Conservation (phyloP, 345 rosid species). For the Bruguiera sexangula region DNA sequence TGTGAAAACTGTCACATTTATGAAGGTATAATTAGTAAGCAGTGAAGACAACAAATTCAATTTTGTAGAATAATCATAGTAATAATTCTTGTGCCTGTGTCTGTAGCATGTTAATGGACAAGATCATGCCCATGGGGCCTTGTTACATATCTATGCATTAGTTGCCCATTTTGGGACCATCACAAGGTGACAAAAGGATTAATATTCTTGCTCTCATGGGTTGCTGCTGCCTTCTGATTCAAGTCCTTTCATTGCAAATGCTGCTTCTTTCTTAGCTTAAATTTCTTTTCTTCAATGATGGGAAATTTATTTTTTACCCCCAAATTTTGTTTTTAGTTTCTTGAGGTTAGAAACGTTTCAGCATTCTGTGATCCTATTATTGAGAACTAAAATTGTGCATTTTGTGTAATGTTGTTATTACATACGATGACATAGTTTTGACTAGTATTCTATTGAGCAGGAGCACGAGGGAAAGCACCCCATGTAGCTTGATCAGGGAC, state of each 20-base stretch:
- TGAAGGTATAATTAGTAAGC: not conserved
- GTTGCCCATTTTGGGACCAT: constrained; percentile 14
- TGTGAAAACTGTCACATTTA: too few species aligned
- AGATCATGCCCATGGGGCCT: constrained; percentile 31
- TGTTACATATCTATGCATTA: constrained; percentile 14
- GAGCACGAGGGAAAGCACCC: constrained; percentile 56
- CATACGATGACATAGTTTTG: not conserved
- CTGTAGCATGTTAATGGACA: constrained; percentile 27
- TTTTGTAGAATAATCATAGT: not conserved
- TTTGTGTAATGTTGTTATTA: not conserved
- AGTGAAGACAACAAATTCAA: not conserved
- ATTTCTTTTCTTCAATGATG: not conserved
- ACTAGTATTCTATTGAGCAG: constrained; percentile 22
- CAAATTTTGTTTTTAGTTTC: not conserved
- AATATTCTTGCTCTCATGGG: constrained; percentile 10
- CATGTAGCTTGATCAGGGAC: constrained; percentile 40
- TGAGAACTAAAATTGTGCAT: not conserved
- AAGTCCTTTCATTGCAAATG: constrained; percentile 10
- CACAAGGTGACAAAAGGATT: constrained; percentile 17
- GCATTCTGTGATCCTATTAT: not conserved
- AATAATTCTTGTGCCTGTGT: constrained; percentile 20
- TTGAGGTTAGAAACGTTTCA: not conserved
- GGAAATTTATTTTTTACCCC: not conserved
- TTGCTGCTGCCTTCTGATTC: constrained; percentile 11
- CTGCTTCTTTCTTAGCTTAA: constrained; percentile 7